phyloP scores from a whole-genome alignment of 805 yeast species.

The Candida corydali region DNA sequence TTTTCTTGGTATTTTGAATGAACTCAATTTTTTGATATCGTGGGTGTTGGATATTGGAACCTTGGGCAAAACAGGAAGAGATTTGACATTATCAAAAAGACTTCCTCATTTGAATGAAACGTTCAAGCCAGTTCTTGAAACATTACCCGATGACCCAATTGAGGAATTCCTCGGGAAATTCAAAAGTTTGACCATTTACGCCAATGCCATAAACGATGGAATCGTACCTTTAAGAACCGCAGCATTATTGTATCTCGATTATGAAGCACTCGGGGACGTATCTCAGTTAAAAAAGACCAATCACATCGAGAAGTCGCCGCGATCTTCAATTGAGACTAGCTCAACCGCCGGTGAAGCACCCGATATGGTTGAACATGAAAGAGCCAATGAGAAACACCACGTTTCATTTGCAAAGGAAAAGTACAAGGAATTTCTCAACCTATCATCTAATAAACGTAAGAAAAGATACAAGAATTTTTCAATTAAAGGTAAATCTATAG shows the following conservation, averaged over 20 bases:
- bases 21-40: constrained; percentile 33
- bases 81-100: constrained; percentile 34
- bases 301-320: constrained; percentile 4
- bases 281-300: constrained; percentile 20
- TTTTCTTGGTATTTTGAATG: constrained; percentile 38
- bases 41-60: constrained; percentile 44
- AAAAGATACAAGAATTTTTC: constrained; percentile 17
- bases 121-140: constrained; percentile 33
- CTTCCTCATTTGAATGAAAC: constrained; percentile 21
- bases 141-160: constrained; percentile 39
- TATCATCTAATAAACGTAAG: constrained; percentile 13
- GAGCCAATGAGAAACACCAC: constrained; percentile 1
- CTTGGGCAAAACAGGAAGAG: constrained; percentile 43
- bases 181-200: constrained; percentile 34
- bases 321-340: constrained; percentile 7
- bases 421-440: constrained; percentile 15
- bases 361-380: constrained; percentile 13
- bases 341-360: constrained; percentile 23
- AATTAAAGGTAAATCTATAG: constrained; percentile 19
- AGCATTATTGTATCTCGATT: constrained; percentile 39
- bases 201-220: constrained; percentile 44
- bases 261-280: constrained; percentile 39
- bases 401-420: constrained; percentile 7
- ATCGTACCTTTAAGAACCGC: constrained; percentile 43
- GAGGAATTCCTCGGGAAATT: constrained; percentile 25